Evolutionary conservation across 306 rosid genomes (phyloP), one percentile per base, ranked within the genome.

Genomic region (Ziziphus jujuba): DNA sequence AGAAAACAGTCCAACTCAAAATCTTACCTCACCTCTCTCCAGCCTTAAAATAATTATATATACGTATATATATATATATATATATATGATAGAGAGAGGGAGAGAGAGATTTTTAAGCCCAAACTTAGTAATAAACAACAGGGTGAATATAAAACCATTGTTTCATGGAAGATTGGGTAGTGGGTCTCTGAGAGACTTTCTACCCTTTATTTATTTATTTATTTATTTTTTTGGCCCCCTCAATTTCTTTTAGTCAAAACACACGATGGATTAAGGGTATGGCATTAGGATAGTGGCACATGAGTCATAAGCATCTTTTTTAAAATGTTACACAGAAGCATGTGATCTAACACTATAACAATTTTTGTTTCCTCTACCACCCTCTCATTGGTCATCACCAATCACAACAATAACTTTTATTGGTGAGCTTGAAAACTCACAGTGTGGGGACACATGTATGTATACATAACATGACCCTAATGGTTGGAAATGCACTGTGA

Each of bases 261-360:
- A 49, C 38, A 54, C 36, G 7, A 44, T 1, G 53, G 61, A 67
- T 6, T 36, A 34, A 60, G 67, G 19, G 31, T 43, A 13, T 16
- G 33, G 11, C 74, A 61, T n/a, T 22, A 56, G 47, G 51, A 16
- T 68, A 55, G 74, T 75, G 71, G 66, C 22, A 12, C 63, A 63
- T 69, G 80, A 75, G 33, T 75, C 71, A 47, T 12, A 2, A 2
- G 1, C 61, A 34, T 31, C 63, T 24, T n/a, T 66, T 34, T 61
- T 2, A 22, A 55, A 44, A 33, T 23, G 63, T 61, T 35, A 35
- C 20, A 6, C 9, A 15, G 14, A 47, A 13, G 48, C 71, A 75
- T 57, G 59, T 75, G 64, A 56, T n/a, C n/a, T n/a, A 59, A 21
- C 2, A 45, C 28, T 35, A 2, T 38, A 25, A 31, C 21, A 34